Conservation (phyloP, 352 stramenopile species). For the Thalassiosira livingstoniorum region DNA sequence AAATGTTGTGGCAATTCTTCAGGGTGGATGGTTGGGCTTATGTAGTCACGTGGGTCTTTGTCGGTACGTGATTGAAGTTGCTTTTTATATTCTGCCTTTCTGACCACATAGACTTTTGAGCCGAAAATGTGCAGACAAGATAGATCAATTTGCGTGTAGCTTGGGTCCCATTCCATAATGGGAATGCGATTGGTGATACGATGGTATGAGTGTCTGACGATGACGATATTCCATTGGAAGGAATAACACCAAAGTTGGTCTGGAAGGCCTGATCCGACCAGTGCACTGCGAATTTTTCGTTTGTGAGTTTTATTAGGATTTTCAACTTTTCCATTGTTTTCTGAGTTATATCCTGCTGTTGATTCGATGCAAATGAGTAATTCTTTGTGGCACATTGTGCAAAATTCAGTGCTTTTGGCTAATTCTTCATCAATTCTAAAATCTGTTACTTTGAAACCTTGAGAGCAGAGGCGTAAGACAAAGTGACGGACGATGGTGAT, state of each 20-base stretch:
- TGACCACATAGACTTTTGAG: too few relatives aligned
- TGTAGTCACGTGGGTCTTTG: too few relatives aligned
- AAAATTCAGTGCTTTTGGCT: conserved; percentile 26
- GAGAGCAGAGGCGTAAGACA: conserved; percentile 18
- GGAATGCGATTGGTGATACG: conserved; percentile 19
- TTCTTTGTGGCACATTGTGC: conserved; percentile 28
- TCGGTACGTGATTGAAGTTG: too few relatives aligned
- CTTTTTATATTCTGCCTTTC: too few relatives aligned
- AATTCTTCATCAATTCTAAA: conserved; percentile 36
- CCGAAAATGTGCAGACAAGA: too few relatives aligned
- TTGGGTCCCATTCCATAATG: too few relatives aligned
- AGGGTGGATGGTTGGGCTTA: too few relatives aligned
- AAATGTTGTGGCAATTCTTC: too few relatives aligned
- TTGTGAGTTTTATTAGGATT: conserved; percentile 35
- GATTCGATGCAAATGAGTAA: conserved; percentile 26
- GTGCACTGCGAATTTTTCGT: neutral
- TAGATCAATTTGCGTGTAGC: too few relatives aligned
- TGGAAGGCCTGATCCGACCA: conserved; percentile 20
- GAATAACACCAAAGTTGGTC: conserved; percentile 33
- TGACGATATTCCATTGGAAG: neutral
- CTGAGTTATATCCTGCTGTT: conserved; percentile 37
- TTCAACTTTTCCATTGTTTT: conserved; percentile 38
- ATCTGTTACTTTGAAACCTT: neutral
- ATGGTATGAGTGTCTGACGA: too few relatives aligned
- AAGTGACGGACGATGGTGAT: conserved; percentile 33